These are phyloP conservation scores for Sugiyamaella paludigena DNA, from an alignment of 1,139 yeast species.

Conservation along the genomic window DNA sequence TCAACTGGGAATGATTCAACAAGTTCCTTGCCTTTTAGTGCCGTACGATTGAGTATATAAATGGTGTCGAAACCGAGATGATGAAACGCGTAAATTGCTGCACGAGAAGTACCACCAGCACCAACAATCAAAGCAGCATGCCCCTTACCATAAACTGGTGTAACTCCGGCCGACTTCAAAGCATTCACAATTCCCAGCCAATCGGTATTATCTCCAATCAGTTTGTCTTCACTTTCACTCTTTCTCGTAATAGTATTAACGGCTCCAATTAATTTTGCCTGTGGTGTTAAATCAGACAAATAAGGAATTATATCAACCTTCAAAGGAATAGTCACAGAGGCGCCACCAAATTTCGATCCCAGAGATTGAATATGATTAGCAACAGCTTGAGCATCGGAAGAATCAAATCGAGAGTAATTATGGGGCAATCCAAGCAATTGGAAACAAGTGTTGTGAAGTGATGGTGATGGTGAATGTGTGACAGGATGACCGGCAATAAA, in stretches of 20 bases:
- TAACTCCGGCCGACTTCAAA: constrained; percentile 51
- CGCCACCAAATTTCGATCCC: constrained; percentile 70
- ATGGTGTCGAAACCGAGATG: constrained; percentile 74
- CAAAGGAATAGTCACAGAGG: constrained; percentile 88
- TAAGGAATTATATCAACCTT: constrained; percentile 73
- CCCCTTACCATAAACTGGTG: constrained; percentile 36
- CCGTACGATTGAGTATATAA: constrained; percentile 79
- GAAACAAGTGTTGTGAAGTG: constrained; percentile 77
- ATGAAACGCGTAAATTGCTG: constrained; percentile 86
- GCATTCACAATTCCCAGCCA: constrained; percentile 86
- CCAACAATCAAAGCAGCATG: constrained; percentile 62
- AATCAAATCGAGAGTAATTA: constrained; percentile 63
- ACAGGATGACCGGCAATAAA: constrained; percentile 84
- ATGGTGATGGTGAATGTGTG: constrained; percentile 83
- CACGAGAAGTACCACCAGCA: constrained; percentile 97
- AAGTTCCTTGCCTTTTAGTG: constrained; percentile 59
- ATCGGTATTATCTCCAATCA: constrained; percentile 89
- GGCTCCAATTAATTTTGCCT: constrained; percentile 83
- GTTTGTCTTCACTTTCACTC: constrained; percentile 40
- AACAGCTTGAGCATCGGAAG: constrained; percentile 55
- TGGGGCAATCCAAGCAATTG: constrained; percentile 75
- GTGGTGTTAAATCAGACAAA: constrained; percentile 55
- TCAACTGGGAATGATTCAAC: constrained; percentile 58
- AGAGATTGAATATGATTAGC: constrained; percentile 48
- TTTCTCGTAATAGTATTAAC: constrained; percentile 78